phyloP scores from a whole-genome alignment of 345 rosid genomes.

The Rhodamnia rubescens region DNA sequence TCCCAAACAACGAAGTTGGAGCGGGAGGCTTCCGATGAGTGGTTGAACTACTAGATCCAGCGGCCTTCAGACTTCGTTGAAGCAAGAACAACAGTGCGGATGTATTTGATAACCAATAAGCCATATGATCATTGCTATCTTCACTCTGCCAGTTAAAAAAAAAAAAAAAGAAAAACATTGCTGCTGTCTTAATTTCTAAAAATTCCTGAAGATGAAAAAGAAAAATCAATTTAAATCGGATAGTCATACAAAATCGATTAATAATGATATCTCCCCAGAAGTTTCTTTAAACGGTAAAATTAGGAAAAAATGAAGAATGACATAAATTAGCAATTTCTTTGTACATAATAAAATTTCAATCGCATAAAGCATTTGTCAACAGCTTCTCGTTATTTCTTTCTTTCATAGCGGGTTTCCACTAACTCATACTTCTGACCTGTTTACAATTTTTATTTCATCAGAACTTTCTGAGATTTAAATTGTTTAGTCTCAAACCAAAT shows the following conservation, averaged over 20 bases:
- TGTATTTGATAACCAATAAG: slow-evolving; percentile 94
- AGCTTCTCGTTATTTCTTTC: background rate
- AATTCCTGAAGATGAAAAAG: background rate
- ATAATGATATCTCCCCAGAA: background rate
- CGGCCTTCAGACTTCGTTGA: slow-evolving; percentile 64
- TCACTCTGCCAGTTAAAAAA: slow-evolving; percentile 42
- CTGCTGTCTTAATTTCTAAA: background rate
- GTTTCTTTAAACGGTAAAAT: background rate
- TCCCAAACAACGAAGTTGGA: slow-evolving; percentile 90
- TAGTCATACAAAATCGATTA: background rate
- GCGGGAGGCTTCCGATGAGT: slow-evolving; percentile 57
- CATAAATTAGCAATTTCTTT: background rate
- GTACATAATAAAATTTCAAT: background rate
- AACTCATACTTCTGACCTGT: background rate
- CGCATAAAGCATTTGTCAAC: background rate
- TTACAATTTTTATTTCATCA: background rate
- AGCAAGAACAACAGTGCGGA: slow-evolving; percentile 82
- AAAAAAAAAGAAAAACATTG: background rate
- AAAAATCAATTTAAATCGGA: background rate
- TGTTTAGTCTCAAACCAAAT: background rate
- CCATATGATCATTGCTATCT: slow-evolving; percentile 88
- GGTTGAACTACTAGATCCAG: slow-evolving; percentile 56
- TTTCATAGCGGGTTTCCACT: background rate
- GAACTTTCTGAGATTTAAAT: background rate
- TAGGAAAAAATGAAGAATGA: background rate